Percentiles rank a stretch among this genome's conserved stretches.
phyloP scores from a whole-genome alignment of 1,284 basidiomycete genomes.

The Binderoboletus segoi region DNA sequence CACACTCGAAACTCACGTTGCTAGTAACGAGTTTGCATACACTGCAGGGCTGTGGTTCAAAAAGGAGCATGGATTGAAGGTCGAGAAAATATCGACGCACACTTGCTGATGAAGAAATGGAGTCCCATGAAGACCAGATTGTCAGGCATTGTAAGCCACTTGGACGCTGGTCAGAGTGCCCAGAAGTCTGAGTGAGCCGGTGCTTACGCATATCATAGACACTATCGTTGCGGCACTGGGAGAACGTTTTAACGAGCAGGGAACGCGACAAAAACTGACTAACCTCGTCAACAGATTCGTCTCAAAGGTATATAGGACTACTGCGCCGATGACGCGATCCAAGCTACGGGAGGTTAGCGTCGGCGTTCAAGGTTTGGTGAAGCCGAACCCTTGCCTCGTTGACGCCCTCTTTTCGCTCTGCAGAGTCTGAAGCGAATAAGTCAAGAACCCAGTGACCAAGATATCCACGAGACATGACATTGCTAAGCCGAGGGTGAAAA shows the following conservation, averaged over 20 bases:
- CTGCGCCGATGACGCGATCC: constrained; percentile 48
- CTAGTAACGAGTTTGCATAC: constrained; percentile 38
- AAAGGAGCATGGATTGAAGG: neutral
- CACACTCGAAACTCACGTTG: constrained; percentile 28
- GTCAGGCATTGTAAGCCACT: constrained; percentile 52
- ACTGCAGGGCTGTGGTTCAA: constrained; percentile 16
- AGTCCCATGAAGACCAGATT: constrained; percentile 55
- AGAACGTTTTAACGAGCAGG: neutral
- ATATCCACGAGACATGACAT: constrained; percentile 51
- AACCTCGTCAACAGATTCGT: constrained; percentile 55
- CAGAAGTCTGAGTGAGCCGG: neutral
- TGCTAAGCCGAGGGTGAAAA: constrained; percentile 53
- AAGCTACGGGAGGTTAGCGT: constrained; percentile 35
- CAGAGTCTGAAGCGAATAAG: constrained; percentile 45
- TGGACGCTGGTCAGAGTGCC: constrained; percentile 25
- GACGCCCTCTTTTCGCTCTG: constrained; percentile 38
- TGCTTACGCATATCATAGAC: constrained; percentile 52
- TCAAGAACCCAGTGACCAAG: constrained; percentile 49
- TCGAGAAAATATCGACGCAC: constrained; percentile 30
- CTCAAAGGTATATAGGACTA: constrained; percentile 56
- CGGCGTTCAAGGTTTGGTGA: neutral
- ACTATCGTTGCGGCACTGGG: constrained; percentile 46
- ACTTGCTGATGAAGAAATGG: constrained; percentile 53
- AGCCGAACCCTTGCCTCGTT: constrained; percentile 15
- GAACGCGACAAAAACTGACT: neutral